A percentile compares a stretch with the other conserved stretches of the same genome.
These are phyloP conservation scores for Rhynchosporium graminicola DNA, from an alignment of 2,329 filamentous ascomycete species.

Conservation along the genomic window DNA sequence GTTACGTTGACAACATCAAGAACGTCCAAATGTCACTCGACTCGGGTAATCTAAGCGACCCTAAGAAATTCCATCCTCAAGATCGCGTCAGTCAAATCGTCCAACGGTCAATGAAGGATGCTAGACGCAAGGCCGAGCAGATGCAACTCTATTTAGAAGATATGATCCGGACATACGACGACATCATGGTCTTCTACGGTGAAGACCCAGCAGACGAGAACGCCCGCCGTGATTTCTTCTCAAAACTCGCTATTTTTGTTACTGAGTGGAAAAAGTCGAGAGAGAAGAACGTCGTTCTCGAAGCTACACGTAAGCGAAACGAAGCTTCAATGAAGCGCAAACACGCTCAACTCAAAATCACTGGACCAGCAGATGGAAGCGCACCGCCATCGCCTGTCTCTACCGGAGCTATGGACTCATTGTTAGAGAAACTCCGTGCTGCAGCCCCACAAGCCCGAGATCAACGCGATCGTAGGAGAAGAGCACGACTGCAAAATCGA, in stretches of 20 bases:
- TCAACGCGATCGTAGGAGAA: constrained; percentile 82
- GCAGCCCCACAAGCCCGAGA: constrained; percentile 89
- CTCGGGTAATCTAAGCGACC: constrained; percentile 89
- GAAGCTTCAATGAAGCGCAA: constrained; percentile 94
- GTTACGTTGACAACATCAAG: constrained; percentile 91
- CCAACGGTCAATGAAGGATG: constrained; percentile 94
- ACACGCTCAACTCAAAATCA: constrained; percentile 64
- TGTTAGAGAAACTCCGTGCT: constrained; percentile 91
- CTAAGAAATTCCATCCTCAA: constrained; percentile 96
- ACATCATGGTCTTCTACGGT: constrained; percentile 95
- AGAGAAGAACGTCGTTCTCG: constrained; percentile 84
- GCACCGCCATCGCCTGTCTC: constrained; percentile 66
- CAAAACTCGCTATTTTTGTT: constrained; percentile 88
- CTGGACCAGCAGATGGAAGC: constrained; percentile 43
- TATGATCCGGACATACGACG: constrained; percentile 87
- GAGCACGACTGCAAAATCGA: constrained; percentile 84
- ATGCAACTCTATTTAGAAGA: constrained; percentile 92
- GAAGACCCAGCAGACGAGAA: constrained; percentile 92
- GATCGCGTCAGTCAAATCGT: constrained; percentile 92
- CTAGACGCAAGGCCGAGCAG: constrained; percentile 91
- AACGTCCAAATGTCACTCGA: constrained; percentile 93
- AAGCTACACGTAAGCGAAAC: constrained; percentile 81
- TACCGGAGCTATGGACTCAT: constrained; percentile 91
- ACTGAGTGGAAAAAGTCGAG: constrained; percentile 93
- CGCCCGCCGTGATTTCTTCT: constrained; percentile 91